These are phyloP conservation scores for Trichoderma harzianum DNA, from an alignment of 2,329 filamentous ascomycete genomes.

Conservation along the genomic window DNA sequence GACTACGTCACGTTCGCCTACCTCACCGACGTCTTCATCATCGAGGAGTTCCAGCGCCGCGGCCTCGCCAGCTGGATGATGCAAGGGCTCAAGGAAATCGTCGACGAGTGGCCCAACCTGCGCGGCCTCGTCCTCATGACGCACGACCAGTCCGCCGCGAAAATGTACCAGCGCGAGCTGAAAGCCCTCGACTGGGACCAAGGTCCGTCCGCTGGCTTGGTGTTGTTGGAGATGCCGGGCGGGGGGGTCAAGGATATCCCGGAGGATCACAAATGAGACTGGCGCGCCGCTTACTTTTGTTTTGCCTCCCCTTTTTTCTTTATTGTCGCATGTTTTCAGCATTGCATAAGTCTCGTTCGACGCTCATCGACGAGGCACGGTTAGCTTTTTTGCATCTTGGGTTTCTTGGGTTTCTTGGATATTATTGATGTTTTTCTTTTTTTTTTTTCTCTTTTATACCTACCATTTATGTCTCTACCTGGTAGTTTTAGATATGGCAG, in stretches of 20 bases:
- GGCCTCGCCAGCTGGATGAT: slow-evolving; percentile 66
- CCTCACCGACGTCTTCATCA: slow-evolving; percentile 64
- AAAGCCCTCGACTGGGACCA: slow-evolving; percentile 44
- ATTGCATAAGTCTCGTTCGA: slow-evolving; percentile 17
- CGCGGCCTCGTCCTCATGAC: slow-evolving; percentile 57
- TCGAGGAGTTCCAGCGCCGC: slow-evolving; percentile 55
- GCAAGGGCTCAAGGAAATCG: slow-evolving; percentile 54
- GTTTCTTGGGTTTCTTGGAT: slow-evolving; percentile 5
- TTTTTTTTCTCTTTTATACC: neutral
- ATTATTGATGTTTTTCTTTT: slow-evolving; percentile 1
- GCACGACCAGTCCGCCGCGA: slow-evolving; percentile 36
- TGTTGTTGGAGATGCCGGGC: slow-evolving; percentile 42
- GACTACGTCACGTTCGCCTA: slow-evolving; percentile 68
- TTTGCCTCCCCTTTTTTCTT: neutral
- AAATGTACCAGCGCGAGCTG: slow-evolving; percentile 47
- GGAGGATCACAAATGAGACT: slow-evolving; percentile 25
- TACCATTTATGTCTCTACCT: slow-evolving; percentile 18
- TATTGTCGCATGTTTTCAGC: slow-evolving; percentile 5
- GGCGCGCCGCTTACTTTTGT: neutral
- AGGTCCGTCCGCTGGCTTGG: slow-evolving; percentile 38
- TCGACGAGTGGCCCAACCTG: slow-evolving; percentile 56
- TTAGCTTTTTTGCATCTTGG: slow-evolving; percentile 8
- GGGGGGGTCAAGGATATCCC: slow-evolving; percentile 35
- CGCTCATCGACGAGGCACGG: slow-evolving; percentile 12
- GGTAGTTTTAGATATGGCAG: slow-evolving; percentile 24